Base-by-base conservation (phyloP, 257 asterid genomes). In the Scutellaria minor region DNA sequence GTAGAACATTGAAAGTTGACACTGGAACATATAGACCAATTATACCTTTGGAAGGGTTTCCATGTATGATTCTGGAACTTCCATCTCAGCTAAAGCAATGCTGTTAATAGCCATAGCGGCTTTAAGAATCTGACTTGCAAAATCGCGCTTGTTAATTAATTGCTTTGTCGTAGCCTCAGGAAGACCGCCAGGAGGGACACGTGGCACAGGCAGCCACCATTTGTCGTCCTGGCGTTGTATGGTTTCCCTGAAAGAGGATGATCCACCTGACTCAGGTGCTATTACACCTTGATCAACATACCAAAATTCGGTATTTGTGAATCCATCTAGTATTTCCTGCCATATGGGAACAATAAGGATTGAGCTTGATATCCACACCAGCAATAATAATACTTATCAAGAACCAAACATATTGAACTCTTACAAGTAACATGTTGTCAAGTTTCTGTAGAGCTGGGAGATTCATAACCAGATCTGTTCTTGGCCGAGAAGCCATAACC, bases 181-280 rank as follows among this genome's bases (percentile, higher is more conserved):
- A 15, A 92, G 90, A 56, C 98, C 98, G 3, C 84, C 88, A 5
- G 85, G 82, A 42, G 95, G 97, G 47, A 90, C 90, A 37, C 93
- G 91, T 47, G 98, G 98, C 59, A 90, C 96, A 10, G 98, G 98
- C 79, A 92, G 81, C 98, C 98, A 92, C 98, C 98, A 92, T 78
- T 92, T 92, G 56, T 88, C 97, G 74, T 88, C 87, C 79, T 90
- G 95, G 1, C 97, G 79, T 68, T 82, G 91, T 66, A 75, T 59
- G 52, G 83, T 68, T 75, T 87, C 88, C 27, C 83, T 85, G 55
- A 81, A 81, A 15, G 94, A 84, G 35, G 74, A 77, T 41, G 94
- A 88, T 70, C 91, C 96, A 79, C 85, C 94, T 6, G 72, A 78
- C 76, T 88, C 98, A 15, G 87, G 80, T 35, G 94, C 81, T 47